These are phyloP conservation scores for Linaria vulgaris DNA, from an alignment of 257 asterid genomes.

Conservation along the genomic window DNA sequence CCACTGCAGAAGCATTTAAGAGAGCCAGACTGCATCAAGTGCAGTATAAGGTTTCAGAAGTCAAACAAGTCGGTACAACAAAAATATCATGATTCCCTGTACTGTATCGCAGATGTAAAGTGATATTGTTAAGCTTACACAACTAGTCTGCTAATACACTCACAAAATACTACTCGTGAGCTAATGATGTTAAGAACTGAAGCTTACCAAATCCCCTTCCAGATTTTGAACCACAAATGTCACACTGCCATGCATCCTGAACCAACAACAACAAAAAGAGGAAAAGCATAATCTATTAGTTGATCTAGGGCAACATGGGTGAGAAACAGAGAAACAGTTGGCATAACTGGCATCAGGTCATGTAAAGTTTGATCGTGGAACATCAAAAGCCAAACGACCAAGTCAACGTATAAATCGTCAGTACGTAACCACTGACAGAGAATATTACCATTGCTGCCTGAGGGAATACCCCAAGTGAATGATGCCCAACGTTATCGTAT, in stretches of 20 bases:
- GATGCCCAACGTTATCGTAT: constrained; percentile 89
- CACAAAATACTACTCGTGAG: too few species aligned
- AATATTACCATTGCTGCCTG: constrained; percentile 89
- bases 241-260: constrained; percentile 98
- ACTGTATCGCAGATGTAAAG: too few species aligned
- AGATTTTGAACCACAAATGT: constrained; percentile 92
- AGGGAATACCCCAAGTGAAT: constrained; percentile 91
- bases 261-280: constrained; percentile 26
- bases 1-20: neutral
- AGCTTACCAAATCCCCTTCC: constrained; percentile 98
- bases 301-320: neutral
- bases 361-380: neutral
- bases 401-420: constrained; percentile 6
- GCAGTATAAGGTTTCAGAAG: too few species aligned
- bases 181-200: constrained; percentile 14
- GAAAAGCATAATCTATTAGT: constrained; percentile 13
- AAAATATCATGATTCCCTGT: too few species aligned
- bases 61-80: too few species aligned
- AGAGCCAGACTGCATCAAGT: too few species aligned
- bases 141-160: too few species aligned
- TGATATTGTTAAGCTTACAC: too few species aligned
- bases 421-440: constrained; percentile 14
- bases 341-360: constrained; percentile 9
- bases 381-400: neutral
- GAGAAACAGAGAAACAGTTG: constrained; percentile 3